Evolutionary conservation across 768 basidiomycete genomes (phyloP).

Genomic region (Collybia sp.): DNA sequence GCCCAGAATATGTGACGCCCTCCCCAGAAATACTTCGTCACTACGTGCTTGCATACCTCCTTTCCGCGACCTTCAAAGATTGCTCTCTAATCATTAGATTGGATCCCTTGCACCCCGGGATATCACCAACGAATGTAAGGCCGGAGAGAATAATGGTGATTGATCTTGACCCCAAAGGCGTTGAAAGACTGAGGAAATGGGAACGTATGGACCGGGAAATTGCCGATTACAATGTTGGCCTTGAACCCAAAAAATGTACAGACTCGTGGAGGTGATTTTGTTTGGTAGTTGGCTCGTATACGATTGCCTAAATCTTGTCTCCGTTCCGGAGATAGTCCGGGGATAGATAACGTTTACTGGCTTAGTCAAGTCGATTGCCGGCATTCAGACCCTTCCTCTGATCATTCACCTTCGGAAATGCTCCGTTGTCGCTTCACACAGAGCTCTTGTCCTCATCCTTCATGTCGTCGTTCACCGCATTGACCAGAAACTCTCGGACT

Average conservation of each 20-base stretch:
- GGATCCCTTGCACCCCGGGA: slow-evolving; percentile 20
- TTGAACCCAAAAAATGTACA: slow-evolving; percentile 23
- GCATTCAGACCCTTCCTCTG: too few species aligned
- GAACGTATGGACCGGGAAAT: slow-evolving; percentile 69
- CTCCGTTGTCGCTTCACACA: too few species aligned
- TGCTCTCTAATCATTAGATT: slow-evolving; percentile 60
- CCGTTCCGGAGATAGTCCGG: too few species aligned
- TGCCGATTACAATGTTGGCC: slow-evolving; percentile 34
- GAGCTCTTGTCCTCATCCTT: too few species aligned
- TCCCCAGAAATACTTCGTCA: slow-evolving; percentile 46
- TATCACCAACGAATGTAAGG: slow-evolving; percentile 7
- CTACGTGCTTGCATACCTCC: slow-evolving; percentile 69
- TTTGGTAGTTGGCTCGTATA: too few species aligned
- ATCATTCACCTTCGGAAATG: too few species aligned
- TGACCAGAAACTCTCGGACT: too few species aligned
- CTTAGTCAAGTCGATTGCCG: too few species aligned
- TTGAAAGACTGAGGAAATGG: slow-evolving; percentile 66
- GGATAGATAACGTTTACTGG: too few species aligned
- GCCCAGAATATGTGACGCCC: slow-evolving; percentile 32
- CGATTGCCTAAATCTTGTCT: too few species aligned
- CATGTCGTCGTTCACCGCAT: too few species aligned
- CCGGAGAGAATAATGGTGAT: slow-evolving; percentile 57
- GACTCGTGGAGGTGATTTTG: slow-evolving; percentile 21
- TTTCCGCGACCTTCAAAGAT: slow-evolving; percentile 95
- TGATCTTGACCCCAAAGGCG: slow-evolving; percentile 81